phyloP scores from a whole-genome alignment of 2,329 filamentous ascomycete genomes.

The Sarocladium kiliense region DNA sequence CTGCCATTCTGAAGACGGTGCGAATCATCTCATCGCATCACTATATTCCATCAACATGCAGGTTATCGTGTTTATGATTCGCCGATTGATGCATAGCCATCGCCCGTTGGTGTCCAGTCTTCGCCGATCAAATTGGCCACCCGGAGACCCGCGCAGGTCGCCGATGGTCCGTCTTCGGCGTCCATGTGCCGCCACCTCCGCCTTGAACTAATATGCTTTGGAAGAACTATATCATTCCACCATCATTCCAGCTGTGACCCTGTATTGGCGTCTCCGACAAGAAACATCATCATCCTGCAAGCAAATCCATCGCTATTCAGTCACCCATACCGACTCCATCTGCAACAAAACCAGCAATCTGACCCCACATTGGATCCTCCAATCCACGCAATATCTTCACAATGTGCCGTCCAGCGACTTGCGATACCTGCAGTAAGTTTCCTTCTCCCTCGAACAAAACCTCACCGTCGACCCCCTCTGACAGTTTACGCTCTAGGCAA shows the following conservation, averaged over 20 bases:
- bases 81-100: neutral
- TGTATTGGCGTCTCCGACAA: no score
- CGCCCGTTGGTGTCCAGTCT: neutral
- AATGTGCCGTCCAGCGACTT: slow-evolving; percentile 64
- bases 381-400: slow-evolving; percentile 5
- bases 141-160: neutral
- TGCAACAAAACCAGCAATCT: no score
- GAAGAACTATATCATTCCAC: neutral
- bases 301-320: no score
- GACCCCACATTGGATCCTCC: neutral
- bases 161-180: neutral
- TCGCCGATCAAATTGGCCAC: neutral
- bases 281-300: no score
- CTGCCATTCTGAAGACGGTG: no score
- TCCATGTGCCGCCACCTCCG: neutral
- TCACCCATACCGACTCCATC: no score
- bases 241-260: neutral
- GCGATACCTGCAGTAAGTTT: slow-evolving; percentile 56
- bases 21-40: no score
- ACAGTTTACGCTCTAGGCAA: slow-evolving; percentile 38
- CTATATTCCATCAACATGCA: no score
- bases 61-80: no score
- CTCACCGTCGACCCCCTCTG: neutral
- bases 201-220: neutral
- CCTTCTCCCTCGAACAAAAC: neutral